phyloP scores from a whole-genome alignment of 169 alveolate species.

The Cryptosporidium baileyi region DNA sequence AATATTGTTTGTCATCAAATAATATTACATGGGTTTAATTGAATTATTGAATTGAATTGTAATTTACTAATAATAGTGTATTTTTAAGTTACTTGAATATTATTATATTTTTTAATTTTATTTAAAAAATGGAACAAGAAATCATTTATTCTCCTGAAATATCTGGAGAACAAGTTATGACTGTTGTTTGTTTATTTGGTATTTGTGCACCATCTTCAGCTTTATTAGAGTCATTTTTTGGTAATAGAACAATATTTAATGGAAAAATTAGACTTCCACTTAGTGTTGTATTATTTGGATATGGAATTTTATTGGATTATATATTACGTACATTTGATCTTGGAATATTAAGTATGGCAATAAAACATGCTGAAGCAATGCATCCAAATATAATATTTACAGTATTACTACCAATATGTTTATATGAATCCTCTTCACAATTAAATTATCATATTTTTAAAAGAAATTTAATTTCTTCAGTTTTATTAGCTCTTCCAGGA shows the following conservation, averaged over 20 bases:
- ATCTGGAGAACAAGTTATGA: constrained; percentile 64
- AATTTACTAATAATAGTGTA: too few relatives aligned
- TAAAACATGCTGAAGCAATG: constrained; percentile 42
- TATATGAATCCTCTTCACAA: constrained; percentile 71
- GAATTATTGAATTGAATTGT: too few relatives aligned
- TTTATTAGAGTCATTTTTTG: constrained; percentile 61
- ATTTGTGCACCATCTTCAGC: constrained; percentile 64
- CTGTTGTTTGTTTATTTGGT: constrained; percentile 63
- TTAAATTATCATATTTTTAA: constrained; percentile 65
- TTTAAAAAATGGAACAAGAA: neutral
- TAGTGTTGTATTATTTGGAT: constrained; percentile 52
- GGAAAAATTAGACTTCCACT: constrained; percentile 53
- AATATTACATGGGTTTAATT: too few relatives aligned
- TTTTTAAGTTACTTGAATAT: too few relatives aligned
- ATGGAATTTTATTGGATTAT: constrained; percentile 57
- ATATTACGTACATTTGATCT: constrained; percentile 22
- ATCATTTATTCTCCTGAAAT: constrained; percentile 41
- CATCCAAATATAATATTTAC: constrained; percentile 68
- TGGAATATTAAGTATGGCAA: constrained; percentile 56
- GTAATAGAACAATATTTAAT: constrained; percentile 34
- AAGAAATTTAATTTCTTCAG: constrained; percentile 32
- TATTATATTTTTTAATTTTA: neutral
- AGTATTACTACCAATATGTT: constrained; percentile 65
- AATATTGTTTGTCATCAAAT: too few relatives aligned
- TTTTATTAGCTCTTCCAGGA: constrained; percentile 66